Conservation (phyloP, 805 yeast species). For the Wickerhamomyces pijperi region DNA sequence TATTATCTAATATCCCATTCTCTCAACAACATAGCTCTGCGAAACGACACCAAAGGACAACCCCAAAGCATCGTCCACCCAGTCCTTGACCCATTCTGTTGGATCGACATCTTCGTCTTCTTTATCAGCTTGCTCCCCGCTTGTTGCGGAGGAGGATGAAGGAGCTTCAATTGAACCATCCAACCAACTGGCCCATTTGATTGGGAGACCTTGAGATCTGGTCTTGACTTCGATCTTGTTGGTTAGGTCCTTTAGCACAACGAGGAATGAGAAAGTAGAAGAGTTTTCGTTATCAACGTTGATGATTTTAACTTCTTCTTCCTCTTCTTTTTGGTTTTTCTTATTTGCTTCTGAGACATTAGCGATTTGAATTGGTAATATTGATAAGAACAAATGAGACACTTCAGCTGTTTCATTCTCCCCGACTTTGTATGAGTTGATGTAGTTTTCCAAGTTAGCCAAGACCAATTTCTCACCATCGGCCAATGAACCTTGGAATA, state of each 20-base stretch:
- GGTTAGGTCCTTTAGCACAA: conserved; percentile 66
- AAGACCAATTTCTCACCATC: conserved; percentile 84
- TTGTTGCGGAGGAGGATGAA: conserved; percentile 13
- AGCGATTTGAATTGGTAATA: conserved; percentile 43
- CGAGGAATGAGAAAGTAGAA: conserved; percentile 46
- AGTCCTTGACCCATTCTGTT: conserved; percentile 69
- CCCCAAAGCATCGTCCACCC: conserved; percentile 72
- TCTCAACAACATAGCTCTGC: conserved; percentile 77
- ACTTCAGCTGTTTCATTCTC: conserved; percentile 14
- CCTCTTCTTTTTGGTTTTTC: conserved; percentile 3
- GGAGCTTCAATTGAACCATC: conserved; percentile 20
- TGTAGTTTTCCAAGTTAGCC: conserved; percentile 77
- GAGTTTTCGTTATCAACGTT: conserved; percentile 24
- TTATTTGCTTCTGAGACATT: conserved; percentile 8
- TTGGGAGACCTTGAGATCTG: conserved; percentile 84
- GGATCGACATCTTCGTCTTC: conserved; percentile 54
- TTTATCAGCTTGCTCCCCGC: too few species aligned
- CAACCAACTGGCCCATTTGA: conserved; percentile 92
- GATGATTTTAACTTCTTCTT: conserved; percentile 20
- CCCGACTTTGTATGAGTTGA: conserved; percentile 27
- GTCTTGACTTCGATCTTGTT: conserved; percentile 66
- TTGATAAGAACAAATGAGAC: conserved; percentile 61
- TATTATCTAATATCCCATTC: conserved; percentile 43
- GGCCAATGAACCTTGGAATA: conserved; percentile 63
- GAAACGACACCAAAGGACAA: conserved; percentile 79